Conservation (phyloP, 352 stramenopile species). For the Phytophthora macrochlamydospora region DNA sequence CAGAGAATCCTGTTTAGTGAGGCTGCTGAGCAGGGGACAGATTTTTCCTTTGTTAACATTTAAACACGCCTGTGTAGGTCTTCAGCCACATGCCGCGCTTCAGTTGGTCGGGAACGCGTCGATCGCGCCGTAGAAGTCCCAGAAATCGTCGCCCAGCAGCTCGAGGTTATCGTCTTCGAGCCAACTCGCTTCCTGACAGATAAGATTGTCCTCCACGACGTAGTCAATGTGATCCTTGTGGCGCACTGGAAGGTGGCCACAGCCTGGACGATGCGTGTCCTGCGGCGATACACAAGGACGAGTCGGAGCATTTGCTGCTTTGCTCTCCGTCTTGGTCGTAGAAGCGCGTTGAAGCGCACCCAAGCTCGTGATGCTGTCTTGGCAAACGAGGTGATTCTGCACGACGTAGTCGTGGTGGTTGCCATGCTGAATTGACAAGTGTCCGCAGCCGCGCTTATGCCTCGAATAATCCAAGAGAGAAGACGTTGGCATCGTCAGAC, state of each 20-base stretch:
- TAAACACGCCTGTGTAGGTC: constrained; percentile 9
- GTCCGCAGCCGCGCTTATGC: constrained; percentile 70
- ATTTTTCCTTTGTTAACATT: constrained; percentile 12
- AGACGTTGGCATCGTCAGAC: constrained; percentile 27
- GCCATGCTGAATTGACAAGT: constrained; percentile 79
- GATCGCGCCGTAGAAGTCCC: constrained; percentile 81
- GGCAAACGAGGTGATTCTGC: constrained; percentile 82
- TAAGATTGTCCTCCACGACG: constrained; percentile 81
- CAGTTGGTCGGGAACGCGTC: constrained; percentile 51
- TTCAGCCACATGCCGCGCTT: constrained; percentile 9
- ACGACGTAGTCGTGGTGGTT: constrained; percentile 85
- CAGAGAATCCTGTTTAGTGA: neutral
- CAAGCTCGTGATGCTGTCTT: constrained; percentile 69
- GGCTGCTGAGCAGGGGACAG: constrained; percentile 7
- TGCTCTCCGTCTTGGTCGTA: constrained; percentile 18
- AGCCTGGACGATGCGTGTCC: constrained; percentile 66
- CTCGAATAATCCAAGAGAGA: constrained; percentile 60
- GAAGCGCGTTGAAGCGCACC: constrained; percentile 26
- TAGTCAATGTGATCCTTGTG: constrained; percentile 87
- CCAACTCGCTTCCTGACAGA: constrained; percentile 68
- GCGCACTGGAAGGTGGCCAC: constrained; percentile 72
- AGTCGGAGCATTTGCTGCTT: neutral
- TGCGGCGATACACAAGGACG: constrained; percentile 34
- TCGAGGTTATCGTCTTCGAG: constrained; percentile 65
- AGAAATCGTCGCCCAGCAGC: constrained; percentile 81